Conservation (phyloP, 495 filamentous ascomycete genomes). For the Hypomontagnella monticulosa region DNA sequence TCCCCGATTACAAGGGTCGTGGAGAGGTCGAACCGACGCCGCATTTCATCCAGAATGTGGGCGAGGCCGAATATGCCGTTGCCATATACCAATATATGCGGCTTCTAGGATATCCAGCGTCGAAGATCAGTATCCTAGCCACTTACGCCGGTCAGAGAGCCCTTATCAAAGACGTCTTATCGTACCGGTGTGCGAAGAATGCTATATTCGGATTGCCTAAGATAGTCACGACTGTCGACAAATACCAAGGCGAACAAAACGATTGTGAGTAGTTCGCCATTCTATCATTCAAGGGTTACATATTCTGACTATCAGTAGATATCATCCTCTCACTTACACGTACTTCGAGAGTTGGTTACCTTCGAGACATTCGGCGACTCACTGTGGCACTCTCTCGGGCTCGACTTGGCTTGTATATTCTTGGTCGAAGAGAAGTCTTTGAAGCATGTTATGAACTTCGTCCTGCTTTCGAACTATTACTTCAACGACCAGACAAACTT, state of each 20-base stretch:
- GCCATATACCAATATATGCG: conserved; percentile 98
- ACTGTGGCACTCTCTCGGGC: conserved; percentile 97
- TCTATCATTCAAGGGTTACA: conserved; percentile 9
- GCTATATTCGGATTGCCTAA: conserved; percentile 89
- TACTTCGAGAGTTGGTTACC: conserved; percentile 89
- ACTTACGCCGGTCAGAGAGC: conserved; percentile 96
- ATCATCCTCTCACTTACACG: conserved; percentile 92
- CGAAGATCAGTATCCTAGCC: conserved; percentile 87
- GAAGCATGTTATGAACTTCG: conserved; percentile 87
- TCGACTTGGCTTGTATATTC: conserved; percentile 89
- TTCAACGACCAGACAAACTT: conserved; percentile 81
- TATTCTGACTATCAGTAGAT: conserved; percentile 63
- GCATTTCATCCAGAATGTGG: conserved; percentile 96
- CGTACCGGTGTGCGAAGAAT: conserved; percentile 84
- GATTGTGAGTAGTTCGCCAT: conserved; percentile 74
- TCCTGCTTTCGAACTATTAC: conserved; percentile 78
- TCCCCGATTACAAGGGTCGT: conserved; percentile 89
- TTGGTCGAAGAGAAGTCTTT: conserved; percentile 90
- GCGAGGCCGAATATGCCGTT: conserved; percentile 96
- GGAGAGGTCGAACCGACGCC: conserved; percentile 93
- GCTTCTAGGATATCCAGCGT: conserved; percentile 91
- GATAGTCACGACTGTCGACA: conserved; percentile 94
- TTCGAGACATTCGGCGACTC: conserved; percentile 91
- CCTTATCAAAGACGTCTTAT: conserved; percentile 87
- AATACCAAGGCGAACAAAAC: conserved; percentile 99